phyloP scores from a whole-genome alignment of 1,284 basidiomycete species.

The Ganoderma boninense region DNA sequence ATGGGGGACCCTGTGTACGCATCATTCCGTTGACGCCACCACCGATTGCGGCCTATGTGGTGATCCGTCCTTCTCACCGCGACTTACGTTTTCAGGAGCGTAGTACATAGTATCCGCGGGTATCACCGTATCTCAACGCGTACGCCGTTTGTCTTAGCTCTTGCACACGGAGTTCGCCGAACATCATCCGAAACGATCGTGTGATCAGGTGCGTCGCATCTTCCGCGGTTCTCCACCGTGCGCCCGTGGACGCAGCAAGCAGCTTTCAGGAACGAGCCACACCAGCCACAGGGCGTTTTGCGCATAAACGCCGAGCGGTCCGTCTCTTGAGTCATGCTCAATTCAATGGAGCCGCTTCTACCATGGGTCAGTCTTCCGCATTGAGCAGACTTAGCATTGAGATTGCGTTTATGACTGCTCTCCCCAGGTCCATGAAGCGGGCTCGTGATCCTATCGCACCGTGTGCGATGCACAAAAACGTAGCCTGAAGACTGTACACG shows the following conservation, averaged over 20 bases:
- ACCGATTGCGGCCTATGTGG: neutral
- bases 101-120: neutral
- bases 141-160: neutral
- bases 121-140: neutral
- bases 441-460: neutral
- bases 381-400: neutral
- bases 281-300: neutral
- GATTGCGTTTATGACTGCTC: neutral
- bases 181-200: conserved; percentile 1
- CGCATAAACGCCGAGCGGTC: conserved; percentile 7
- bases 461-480: neutral
- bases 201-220: conserved; percentile 1
- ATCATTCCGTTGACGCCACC: neutral
- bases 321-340: conserved; percentile 1
- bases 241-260: neutral
- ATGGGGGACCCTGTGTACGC: conserved; percentile 4
- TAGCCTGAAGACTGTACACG: neutral
- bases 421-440: neutral
- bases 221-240: neutral
- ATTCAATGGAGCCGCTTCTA: neutral
- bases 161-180: neutral
- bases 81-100: conserved; percentile 1
- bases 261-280: neutral
- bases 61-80: conserved; percentile 4
- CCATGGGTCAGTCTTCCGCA: neutral